These are phyloP conservation scores for Chlamydomonas applanata DNA, from an alignment of 139 green algal genomes.

Conservation along the genomic window DNA sequence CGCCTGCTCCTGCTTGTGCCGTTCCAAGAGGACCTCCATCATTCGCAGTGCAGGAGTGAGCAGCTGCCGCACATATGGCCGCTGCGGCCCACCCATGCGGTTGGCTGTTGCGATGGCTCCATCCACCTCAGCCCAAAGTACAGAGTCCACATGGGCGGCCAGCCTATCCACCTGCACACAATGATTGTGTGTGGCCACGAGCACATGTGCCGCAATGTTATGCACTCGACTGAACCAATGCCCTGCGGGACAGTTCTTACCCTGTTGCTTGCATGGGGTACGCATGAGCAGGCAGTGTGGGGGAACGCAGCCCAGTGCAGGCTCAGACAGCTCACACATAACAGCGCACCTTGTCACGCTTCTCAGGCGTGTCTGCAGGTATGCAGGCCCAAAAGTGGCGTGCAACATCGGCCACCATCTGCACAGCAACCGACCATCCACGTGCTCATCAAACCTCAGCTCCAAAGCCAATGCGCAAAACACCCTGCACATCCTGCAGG, in stretches of 20 bases:
- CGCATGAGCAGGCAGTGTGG: no score
- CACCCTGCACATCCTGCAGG: no score
- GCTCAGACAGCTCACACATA: neutral
- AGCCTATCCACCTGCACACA: conserved; percentile 9
- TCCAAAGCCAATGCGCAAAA: no score
- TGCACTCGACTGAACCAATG: no score
- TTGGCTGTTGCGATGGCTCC: conserved; percentile 3
- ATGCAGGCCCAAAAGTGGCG: conserved; percentile 28
- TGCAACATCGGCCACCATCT: conserved; percentile 17
- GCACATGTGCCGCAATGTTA: no score
- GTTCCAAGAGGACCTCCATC: conserved; percentile 9
- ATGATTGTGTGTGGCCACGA: no score
- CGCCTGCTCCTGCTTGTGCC: no score
- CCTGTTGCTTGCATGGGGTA: no score
- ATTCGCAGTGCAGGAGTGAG: conserved; percentile 10
- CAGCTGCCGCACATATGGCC: conserved; percentile 2
- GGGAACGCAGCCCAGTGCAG: neutral
- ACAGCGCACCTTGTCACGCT: conserved; percentile 2
- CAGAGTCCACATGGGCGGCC: conserved; percentile 5
- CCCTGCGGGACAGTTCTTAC: no score
- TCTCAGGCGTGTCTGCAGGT: conserved; percentile 10
- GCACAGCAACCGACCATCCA: neutral
- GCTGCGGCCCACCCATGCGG: conserved; percentile 6
- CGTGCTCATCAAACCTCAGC: neutral
- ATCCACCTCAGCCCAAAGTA: conserved; percentile 9